Percentiles rank a stretch among this genome's conserved stretches.
These are phyloP conservation scores for Mycocentrospora acerina DNA, from an alignment of 2,329 filamentous ascomycete genomes.

Conservation along the genomic window DNA sequence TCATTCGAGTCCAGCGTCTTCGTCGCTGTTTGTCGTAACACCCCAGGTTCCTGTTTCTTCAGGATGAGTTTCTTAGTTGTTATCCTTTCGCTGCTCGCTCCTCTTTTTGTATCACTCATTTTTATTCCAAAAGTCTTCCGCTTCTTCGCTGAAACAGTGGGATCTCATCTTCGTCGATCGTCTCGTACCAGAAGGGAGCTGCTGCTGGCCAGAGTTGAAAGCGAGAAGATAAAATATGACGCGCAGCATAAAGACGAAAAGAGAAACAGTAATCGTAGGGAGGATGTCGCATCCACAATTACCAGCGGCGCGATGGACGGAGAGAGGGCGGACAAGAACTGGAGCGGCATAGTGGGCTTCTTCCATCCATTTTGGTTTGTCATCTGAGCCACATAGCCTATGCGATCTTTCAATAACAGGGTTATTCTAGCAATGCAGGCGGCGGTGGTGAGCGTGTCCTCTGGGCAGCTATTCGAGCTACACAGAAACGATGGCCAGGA, in stretches of 20 bases:
- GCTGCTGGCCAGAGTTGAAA: slow-evolving; percentile 33
- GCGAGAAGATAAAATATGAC: slow-evolving; percentile 30
- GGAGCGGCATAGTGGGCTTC: slow-evolving; percentile 88
- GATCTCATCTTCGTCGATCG: slow-evolving; percentile 32
- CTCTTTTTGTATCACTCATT: slow-evolving; percentile 19
- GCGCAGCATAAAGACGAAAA: slow-evolving; percentile 16
- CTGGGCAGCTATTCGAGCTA: slow-evolving; percentile 92
- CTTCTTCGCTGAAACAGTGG: slow-evolving; percentile 29
- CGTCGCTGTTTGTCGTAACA: slow-evolving; percentile 11
- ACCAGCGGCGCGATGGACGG: slow-evolving; percentile 49
- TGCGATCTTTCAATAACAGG: slow-evolving; percentile 15
- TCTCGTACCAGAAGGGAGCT: slow-evolving; percentile 37
- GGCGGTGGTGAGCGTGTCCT: slow-evolving; percentile 94
- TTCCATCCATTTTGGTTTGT: slow-evolving; percentile 94
- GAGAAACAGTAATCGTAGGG: slow-evolving; percentile 66
- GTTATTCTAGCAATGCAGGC: slow-evolving; percentile 77
- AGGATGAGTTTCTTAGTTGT: slow-evolving; percentile 30
- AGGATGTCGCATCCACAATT: slow-evolving; percentile 62
- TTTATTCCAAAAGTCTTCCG: slow-evolving; percentile 32
- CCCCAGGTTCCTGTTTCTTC: slow-evolving; percentile 10
- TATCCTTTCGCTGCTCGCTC: slow-evolving; percentile 29
- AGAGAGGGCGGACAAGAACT: slow-evolving; percentile 57
- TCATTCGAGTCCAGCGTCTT: slow-evolving; percentile 11
- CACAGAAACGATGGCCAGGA: slow-evolving; percentile 83
- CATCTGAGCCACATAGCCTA: not conserved